Evolutionary conservation across 1,139 yeast species (phyloP).

Genomic region (Entelexis paramagnoliae): DNA sequence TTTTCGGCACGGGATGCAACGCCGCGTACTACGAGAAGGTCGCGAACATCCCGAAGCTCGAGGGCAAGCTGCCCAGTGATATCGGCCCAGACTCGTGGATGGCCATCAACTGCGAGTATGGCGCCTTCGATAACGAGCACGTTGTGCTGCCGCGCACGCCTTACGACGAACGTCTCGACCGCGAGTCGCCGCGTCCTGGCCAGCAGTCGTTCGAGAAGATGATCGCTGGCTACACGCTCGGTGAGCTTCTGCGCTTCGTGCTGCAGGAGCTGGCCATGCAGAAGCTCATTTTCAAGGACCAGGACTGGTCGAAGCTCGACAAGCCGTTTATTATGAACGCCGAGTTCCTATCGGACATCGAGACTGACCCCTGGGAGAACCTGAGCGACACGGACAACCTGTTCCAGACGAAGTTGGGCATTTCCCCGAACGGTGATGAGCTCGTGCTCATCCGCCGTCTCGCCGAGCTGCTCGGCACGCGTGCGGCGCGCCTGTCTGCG

Average conservation of each 20-base stretch:
- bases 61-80: conserved; percentile 57
- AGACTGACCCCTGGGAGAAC: conserved; percentile 84
- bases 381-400: conserved; percentile 62
- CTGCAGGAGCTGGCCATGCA: conserved; percentile 60
- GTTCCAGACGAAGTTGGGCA: conserved; percentile 48
- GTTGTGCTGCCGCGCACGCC: conserved; percentile 70
- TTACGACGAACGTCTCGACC: conserved; percentile 71
- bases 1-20: conserved; percentile 96
- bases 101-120: conserved; percentile 98
- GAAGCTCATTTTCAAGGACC: conserved; percentile 57
- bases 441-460: conserved; percentile 72
- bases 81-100: conserved; percentile 56
- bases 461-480: conserved; percentile 79
- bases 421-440: conserved; percentile 65
- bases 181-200: conserved; percentile 88
- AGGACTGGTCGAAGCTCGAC: conserved; percentile 52
- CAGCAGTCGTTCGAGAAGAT: conserved; percentile 94
- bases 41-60: conserved; percentile 68
- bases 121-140: conserved; percentile 92
- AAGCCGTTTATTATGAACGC: conserved; percentile 72
- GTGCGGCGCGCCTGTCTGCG: conserved; percentile 85
- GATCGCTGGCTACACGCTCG: conserved; percentile 94
- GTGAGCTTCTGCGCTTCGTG: conserved; percentile 78
- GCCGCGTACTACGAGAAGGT: conserved; percentile 85
- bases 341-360: conserved; percentile 74